Percentiles rank a stretch among this genome's conserved stretches.
These are phyloP conservation scores for Phytophthora foliorum DNA, from an alignment of 352 stramenopile species.

Conservation along the genomic window DNA sequence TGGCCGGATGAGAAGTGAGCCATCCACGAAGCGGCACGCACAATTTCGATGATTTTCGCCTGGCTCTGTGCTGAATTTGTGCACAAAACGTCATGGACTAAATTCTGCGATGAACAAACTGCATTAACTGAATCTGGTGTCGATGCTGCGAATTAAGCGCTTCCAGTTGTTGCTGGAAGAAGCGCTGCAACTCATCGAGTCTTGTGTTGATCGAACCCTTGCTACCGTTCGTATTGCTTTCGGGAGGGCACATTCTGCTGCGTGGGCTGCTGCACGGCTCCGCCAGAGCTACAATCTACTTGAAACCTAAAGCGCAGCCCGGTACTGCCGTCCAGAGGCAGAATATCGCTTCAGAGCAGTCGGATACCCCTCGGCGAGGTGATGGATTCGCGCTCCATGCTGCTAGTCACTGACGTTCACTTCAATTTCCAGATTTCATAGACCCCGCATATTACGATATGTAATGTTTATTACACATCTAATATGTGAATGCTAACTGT, in stretches of 20 bases:
- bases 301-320: too few relatives aligned
- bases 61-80: background rate
- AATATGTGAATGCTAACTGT: background rate
- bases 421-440: background rate
- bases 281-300: too few relatives aligned
- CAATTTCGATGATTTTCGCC: background rate
- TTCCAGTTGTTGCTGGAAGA: too few relatives aligned
- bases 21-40: constrained; percentile 3
- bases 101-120: too few relatives aligned
- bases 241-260: too few relatives aligned
- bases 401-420: background rate
- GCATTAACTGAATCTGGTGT: too few relatives aligned
- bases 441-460: background rate
- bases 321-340: background rate
- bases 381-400: background rate
- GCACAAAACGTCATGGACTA: too few relatives aligned
- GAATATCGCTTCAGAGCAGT: background rate
- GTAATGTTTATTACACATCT: background rate
- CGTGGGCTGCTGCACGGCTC: too few relatives aligned
- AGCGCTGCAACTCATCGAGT: too few relatives aligned
- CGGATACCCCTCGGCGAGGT: background rate
- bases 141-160: too few relatives aligned
- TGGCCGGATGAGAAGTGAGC: background rate
- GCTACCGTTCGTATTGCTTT: too few relatives aligned
- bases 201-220: too few relatives aligned